phyloP scores from a whole-genome alignment of 2,329 filamentous ascomycete genomes.

The Fusarium sublunatum region DNA sequence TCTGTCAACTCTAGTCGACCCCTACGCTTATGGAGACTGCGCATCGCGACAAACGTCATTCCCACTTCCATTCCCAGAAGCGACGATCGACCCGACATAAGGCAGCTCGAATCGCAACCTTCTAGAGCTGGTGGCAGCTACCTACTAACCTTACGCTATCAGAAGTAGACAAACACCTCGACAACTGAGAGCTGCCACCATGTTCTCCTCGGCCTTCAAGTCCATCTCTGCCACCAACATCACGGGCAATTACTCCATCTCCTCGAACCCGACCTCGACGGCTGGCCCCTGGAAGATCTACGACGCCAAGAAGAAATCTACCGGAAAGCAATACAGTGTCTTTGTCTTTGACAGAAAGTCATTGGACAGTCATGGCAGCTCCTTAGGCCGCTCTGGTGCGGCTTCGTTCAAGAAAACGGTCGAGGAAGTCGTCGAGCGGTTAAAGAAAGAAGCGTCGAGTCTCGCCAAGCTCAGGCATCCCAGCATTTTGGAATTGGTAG shows the following conservation, averaged over 20 bases:
- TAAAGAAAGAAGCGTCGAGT: constrained; percentile 92
- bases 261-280: constrained; percentile 77
- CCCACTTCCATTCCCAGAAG: too few species aligned
- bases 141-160: not conserved
- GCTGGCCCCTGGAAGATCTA: constrained; percentile 98
- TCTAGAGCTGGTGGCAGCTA: constrained; percentile 3
- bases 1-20: constrained; percentile 40
- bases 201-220: constrained; percentile 95
- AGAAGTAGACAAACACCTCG: not conserved
- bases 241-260: constrained; percentile 87
- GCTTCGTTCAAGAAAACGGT: constrained; percentile 81
- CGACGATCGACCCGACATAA: constrained; percentile 8
- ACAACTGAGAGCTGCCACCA: constrained; percentile 53
- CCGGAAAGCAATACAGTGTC: constrained; percentile 86
- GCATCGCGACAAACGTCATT: constrained; percentile 40
- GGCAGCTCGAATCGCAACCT: not conserved
- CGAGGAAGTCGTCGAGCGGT: constrained; percentile 89
- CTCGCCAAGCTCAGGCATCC: constrained; percentile 91
- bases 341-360: constrained; percentile 95
- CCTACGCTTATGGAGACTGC: constrained; percentile 33
- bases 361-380: constrained; percentile 69
- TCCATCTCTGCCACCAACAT: constrained; percentile 93
- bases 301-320: constrained; percentile 96
- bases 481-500: constrained; percentile 89
- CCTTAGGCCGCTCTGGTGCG: constrained; percentile 58